These are phyloP conservation scores for Aspergillus sp. DNA, from an alignment of 2,329 filamentous ascomycete genomes.

Conservation along the genomic window DNA sequence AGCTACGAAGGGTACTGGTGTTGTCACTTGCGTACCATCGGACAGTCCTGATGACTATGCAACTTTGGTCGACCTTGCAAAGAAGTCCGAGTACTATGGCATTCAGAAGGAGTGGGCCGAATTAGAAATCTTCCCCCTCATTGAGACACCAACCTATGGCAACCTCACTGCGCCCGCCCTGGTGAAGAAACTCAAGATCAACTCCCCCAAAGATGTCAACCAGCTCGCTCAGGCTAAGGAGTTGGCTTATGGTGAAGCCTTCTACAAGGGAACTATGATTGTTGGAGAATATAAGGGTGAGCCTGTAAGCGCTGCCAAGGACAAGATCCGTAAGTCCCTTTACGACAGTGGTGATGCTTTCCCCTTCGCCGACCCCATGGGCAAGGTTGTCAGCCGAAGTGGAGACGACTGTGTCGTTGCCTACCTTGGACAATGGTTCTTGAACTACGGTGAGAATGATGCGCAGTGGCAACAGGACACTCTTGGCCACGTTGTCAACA, in stretches of 20 bases:
- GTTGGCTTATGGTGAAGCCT: slow-evolving; percentile 93
- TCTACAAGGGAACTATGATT: slow-evolving; percentile 90
- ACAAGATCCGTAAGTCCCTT: slow-evolving; percentile 75
- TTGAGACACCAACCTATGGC: slow-evolving; percentile 83
- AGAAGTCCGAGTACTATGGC: slow-evolving; percentile 94
- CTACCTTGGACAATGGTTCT: slow-evolving; percentile 94
- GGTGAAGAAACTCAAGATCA: slow-evolving; percentile 92
- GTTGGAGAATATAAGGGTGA: slow-evolving; percentile 85
- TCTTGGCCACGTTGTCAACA: slow-evolving; percentile 69
- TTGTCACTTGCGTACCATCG: slow-evolving; percentile 92
- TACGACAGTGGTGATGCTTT: slow-evolving; percentile 79
- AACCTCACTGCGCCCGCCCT: slow-evolving; percentile 80
- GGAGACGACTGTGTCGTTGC: slow-evolving; percentile 92
- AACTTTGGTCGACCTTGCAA: slow-evolving; percentile 80
- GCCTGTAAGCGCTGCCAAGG: slow-evolving; percentile 82
- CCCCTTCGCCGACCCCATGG: slow-evolving; percentile 89
- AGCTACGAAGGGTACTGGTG: slow-evolving; percentile 90
- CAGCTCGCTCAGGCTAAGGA: slow-evolving; percentile 94
- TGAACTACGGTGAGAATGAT: slow-evolving; percentile 89
- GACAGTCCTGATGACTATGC: slow-evolving; percentile 96
- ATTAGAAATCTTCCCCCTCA: slow-evolving; percentile 83
- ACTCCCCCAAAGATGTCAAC: slow-evolving; percentile 90
- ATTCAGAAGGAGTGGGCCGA: slow-evolving; percentile 98
- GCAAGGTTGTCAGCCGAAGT: slow-evolving; percentile 82
- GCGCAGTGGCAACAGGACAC: slow-evolving; percentile 75